These are phyloP conservation scores for Pholiota microspora DNA, from an alignment of 768 basidiomycete genomes.

Conservation along the genomic window DNA sequence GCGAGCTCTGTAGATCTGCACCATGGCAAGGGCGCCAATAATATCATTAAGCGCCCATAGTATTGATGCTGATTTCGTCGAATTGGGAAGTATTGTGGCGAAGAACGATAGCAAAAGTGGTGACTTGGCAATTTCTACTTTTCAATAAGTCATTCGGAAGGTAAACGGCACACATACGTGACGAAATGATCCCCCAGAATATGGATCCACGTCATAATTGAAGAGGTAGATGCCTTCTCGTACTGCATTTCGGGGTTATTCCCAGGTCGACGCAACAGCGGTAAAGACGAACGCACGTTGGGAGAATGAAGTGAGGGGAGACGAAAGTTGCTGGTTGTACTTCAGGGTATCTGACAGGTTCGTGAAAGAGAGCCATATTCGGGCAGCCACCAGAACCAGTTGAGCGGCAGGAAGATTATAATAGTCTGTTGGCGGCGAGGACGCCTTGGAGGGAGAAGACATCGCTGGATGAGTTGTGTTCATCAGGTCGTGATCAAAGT, in stretches of 20 bases:
- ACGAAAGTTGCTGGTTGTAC: slow-evolving; percentile 74
- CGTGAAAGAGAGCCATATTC: slow-evolving; percentile 52
- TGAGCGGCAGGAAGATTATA: slow-evolving; percentile 27
- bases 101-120: slow-evolving; percentile 78
- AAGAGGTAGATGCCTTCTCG: slow-evolving; percentile 88
- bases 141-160: not conserved
- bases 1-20: slow-evolving; percentile 65
- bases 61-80: slow-evolving; percentile 43
- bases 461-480: slow-evolving; percentile 9
- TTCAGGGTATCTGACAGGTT: slow-evolving; percentile 51
- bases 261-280: not conserved
- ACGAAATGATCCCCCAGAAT: slow-evolving; percentile 80
- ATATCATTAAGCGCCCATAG: slow-evolving; percentile 75
- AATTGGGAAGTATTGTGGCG: slow-evolving; percentile 63
- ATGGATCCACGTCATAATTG: slow-evolving; percentile 77
- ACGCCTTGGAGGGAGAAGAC: slow-evolving; percentile 21
- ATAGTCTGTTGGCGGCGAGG: slow-evolving; percentile 7
- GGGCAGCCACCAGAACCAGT: slow-evolving; percentile 40
- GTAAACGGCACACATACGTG: slow-evolving; percentile 55
- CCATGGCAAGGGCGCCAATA: slow-evolving; percentile 64
- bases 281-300: slow-evolving; percentile 48
- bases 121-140: slow-evolving; percentile 49
- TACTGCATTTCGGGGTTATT: slow-evolving; percentile 46
- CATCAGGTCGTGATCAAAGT: not conserved
- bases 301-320: slow-evolving; percentile 77